Percentiles rank a stretch among this genome's conserved stretches.
phyloP scores from a whole-genome alignment of 768 basidiomycete species.

The Ephemerocybe angulata region DNA sequence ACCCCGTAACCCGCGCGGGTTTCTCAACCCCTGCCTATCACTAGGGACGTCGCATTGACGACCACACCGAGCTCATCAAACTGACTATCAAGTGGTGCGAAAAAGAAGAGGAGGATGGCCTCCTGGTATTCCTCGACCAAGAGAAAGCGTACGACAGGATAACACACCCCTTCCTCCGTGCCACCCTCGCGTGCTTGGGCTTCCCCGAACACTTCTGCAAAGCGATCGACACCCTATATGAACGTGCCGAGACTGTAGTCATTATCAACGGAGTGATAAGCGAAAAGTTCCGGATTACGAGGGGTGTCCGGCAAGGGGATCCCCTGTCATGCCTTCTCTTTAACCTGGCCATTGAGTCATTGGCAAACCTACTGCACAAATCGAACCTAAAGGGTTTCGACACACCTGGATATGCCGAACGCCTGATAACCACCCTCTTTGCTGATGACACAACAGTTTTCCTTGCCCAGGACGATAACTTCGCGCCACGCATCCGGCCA shows the following conservation, averaged over 20 bases:
- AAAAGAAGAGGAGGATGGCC: conserved; percentile 18
- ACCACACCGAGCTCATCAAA: conserved; percentile 30
- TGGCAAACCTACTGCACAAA: conserved; percentile 26
- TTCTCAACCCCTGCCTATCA: too few relatives aligned
- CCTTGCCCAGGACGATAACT: conserved; percentile 26
- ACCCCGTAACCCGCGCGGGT: too few relatives aligned
- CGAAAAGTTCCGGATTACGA: conserved; percentile 18
- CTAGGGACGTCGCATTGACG: conserved; percentile 24
- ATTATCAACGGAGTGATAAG: conserved; percentile 31
- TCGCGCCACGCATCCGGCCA: conserved; percentile 28
- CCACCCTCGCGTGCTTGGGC: conserved; percentile 15
- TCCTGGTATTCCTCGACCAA: conserved; percentile 30
- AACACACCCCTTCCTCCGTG: conserved; percentile 28
- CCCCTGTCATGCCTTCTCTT: conserved; percentile 39
- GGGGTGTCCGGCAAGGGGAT: conserved; percentile 36
- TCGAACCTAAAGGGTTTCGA: conserved; percentile 26
- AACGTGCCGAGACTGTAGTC: conserved; percentile 23
- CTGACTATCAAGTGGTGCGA: conserved; percentile 24
- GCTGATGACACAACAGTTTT: conserved; percentile 39
- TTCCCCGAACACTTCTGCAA: conserved; percentile 26
- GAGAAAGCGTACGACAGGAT: conserved; percentile 39
- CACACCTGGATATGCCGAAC: conserved; percentile 14
- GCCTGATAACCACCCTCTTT: conserved; percentile 31
- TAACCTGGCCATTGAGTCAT: conserved; percentile 39
- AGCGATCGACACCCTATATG: conserved; percentile 27